A percentile compares a stretch with the other conserved stretches of the same genome.
These are phyloP conservation scores for Diatrype stigma DNA, from an alignment of 2,329 filamentous ascomycete species.

Conservation along the genomic window DNA sequence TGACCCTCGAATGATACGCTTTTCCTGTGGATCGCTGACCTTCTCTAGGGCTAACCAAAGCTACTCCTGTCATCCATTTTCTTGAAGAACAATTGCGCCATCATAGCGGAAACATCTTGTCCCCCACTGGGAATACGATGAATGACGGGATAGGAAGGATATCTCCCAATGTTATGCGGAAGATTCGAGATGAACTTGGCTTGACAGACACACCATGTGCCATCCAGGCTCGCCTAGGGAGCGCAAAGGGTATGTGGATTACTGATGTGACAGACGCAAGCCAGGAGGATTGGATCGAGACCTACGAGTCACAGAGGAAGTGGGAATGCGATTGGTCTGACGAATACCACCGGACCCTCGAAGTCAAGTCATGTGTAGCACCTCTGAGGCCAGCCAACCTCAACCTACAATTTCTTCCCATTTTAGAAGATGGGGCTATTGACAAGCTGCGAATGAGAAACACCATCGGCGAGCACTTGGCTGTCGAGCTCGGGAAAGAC, in stretches of 20 bases:
- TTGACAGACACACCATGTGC: constrained; percentile 50
- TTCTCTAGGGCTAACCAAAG: constrained; percentile 41
- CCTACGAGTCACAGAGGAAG: constrained; percentile 61
- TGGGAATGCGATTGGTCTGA: constrained; percentile 48
- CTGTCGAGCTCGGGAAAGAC: constrained; percentile 43
- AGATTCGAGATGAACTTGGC: constrained; percentile 44
- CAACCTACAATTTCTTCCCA: constrained; percentile 61
- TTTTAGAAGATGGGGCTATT: constrained; percentile 54
- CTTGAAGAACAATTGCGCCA: constrained; percentile 37
- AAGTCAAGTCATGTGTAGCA: constrained; percentile 47
- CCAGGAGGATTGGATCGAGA: constrained; percentile 55
- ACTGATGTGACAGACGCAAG: constrained; percentile 43
- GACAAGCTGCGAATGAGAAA: constrained; percentile 37
- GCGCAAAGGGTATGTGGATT: constrained; percentile 70
- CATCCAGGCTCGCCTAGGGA: constrained; percentile 63
- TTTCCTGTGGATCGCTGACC: background rate
- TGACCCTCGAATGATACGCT: background rate
- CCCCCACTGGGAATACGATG: constrained; percentile 41
- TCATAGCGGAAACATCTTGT: constrained; percentile 28
- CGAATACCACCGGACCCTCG: constrained; percentile 43
- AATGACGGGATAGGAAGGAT: constrained; percentile 61
- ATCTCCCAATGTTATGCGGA: constrained; percentile 51
- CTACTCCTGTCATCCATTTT: constrained; percentile 37
- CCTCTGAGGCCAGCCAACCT: constrained; percentile 45
- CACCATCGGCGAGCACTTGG: constrained; percentile 42